Conservation (phyloP, 768 basidiomycete genomes). For the Artomyces pyxidatus region DNA sequence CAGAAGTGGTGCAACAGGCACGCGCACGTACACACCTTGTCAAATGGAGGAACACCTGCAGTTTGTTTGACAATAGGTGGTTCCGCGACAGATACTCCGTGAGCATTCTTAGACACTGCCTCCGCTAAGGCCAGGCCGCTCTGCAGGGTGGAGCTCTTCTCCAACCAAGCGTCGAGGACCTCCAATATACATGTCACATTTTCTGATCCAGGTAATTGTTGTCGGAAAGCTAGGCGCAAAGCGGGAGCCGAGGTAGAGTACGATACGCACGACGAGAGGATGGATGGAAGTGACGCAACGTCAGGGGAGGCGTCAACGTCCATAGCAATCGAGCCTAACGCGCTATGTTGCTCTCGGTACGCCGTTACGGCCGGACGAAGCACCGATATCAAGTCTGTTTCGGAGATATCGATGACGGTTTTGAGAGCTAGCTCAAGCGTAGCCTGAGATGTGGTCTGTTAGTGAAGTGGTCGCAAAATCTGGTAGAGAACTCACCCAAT, state of each 20-base stretch:
- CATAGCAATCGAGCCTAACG: constrained; percentile 21
- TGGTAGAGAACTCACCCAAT: constrained; percentile 49
- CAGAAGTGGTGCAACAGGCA: background rate
- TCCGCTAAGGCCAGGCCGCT: constrained; percentile 33
- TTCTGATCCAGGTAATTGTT: constrained; percentile 39
- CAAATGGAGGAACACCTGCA: constrained; percentile 14
- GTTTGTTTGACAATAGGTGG: constrained; percentile 28
- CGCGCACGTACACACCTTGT: constrained; percentile 13
- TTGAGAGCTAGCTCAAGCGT: constrained; percentile 45
- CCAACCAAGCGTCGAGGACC: constrained; percentile 44
- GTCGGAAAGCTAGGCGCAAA: constrained; percentile 45
- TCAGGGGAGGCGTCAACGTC: constrained; percentile 27
- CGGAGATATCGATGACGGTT: constrained; percentile 54
- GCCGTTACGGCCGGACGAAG: constrained; percentile 36
- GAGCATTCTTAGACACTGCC: constrained; percentile 17
- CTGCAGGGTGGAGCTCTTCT: constrained; percentile 27
- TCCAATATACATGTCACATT: constrained; percentile 38
- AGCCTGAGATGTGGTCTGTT: too few species aligned
- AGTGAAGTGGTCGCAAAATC: background rate
- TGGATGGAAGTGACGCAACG: constrained; percentile 27
- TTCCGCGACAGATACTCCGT: background rate
- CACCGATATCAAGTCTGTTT: constrained; percentile 50
- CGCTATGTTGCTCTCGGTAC: constrained; percentile 21
- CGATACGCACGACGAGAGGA: constrained; percentile 31
- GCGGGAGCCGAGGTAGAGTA: constrained; percentile 33